These are phyloP conservation scores for Xylaria sp. DNA, from an alignment of 2,329 filamentous ascomycete species.

Conservation along the genomic window DNA sequence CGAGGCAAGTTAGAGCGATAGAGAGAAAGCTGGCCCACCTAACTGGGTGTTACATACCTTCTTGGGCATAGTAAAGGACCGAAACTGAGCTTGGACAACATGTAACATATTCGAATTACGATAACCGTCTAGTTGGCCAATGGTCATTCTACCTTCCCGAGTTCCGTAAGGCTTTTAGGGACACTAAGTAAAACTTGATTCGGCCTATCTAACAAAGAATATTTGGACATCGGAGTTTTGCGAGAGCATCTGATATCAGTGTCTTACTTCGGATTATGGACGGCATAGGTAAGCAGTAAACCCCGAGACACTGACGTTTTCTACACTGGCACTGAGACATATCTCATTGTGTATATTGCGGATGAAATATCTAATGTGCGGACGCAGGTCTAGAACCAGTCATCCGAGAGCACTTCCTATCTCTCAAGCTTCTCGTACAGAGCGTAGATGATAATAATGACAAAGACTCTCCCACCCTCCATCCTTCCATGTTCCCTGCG, in stretches of 20 bases:
- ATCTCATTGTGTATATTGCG: background rate
- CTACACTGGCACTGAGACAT: background rate
- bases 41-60: background rate
- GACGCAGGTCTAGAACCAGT: background rate
- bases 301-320: background rate
- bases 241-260: background rate
- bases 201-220: background rate
- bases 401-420: background rate
- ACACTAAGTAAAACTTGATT: background rate
- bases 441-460: constrained; percentile 2
- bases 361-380: too few relatives aligned
- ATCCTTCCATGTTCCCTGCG: constrained; percentile 4
- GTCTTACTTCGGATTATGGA: background rate
- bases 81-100: background rate
- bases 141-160: background rate
- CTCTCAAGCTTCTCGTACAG: background rate
- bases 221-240: background rate
- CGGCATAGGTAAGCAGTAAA: background rate
- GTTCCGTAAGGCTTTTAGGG: background rate
- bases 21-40: background rate
- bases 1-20: background rate
- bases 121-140: background rate
- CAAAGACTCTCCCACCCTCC: constrained; percentile 8
- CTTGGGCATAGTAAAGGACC: background rate
- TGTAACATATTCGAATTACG: background rate